phyloP scores from a whole-genome alignment of 176 grass and related monocot genomes.

The Chloris gayana region DNA sequence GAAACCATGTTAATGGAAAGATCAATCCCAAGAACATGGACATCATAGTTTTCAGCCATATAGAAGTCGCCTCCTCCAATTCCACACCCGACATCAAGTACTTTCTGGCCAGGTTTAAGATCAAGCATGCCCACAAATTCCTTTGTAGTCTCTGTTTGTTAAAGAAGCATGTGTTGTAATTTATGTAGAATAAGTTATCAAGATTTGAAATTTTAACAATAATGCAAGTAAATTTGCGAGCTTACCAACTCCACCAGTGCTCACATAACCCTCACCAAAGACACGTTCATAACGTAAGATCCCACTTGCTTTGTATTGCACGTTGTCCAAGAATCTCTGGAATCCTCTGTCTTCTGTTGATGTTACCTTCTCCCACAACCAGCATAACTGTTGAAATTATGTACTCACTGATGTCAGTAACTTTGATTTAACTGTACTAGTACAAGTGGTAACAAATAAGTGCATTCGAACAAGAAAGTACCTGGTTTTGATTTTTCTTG shows the following conservation, averaged over 20 bases:
- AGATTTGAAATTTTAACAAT: no score
- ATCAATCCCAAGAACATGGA: slow-evolving; percentile 92
- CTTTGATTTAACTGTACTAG: not conserved
- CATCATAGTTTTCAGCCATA: slow-evolving; percentile 92
- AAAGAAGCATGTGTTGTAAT: not conserved
- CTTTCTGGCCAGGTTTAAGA: slow-evolving; percentile 89
- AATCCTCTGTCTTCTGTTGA: slow-evolving; percentile 85
- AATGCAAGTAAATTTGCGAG: not conserved
- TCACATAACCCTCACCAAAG: slow-evolving; percentile 94
- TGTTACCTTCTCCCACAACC: slow-evolving; percentile 86
- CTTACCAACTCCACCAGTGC: slow-evolving; percentile 91
- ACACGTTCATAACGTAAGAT: slow-evolving; percentile 93
- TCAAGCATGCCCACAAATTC: slow-evolving; percentile 88
- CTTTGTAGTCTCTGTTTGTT: slow-evolving; percentile 82
- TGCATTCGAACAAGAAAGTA: slow-evolving; percentile 16
- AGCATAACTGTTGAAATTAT: slow-evolving; percentile 72
- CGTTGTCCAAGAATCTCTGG: slow-evolving; percentile 93
- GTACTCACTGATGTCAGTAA: slow-evolving; percentile 5
- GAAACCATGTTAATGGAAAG: slow-evolving; percentile 99
- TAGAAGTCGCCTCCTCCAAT: slow-evolving; percentile 97
- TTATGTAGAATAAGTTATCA: not conserved
- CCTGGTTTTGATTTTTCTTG: slow-evolving; percentile 99
- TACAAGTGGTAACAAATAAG: slow-evolving; percentile 14
- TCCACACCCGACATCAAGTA: slow-evolving; percentile 94
- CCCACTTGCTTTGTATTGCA: slow-evolving; percentile 91